Base-by-base conservation (phyloP, 129 eudicot genomes). In the Flaveria trinervia region DNA sequence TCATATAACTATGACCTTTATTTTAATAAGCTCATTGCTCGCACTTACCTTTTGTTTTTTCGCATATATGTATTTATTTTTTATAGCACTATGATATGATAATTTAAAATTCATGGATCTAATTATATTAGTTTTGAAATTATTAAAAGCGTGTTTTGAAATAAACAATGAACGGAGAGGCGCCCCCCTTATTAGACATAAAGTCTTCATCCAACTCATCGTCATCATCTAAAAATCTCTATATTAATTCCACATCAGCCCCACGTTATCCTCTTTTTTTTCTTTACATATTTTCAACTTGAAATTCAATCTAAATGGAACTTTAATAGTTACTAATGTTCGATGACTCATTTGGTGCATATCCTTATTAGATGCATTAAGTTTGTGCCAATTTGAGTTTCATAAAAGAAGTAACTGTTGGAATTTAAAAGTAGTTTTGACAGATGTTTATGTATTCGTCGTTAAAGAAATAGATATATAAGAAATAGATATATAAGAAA, bases 181-280 rank as follows among this genome's bases (percentile, higher is more conserved):
- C 74, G 60, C 60, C 39, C 60, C 61, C 7, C 44, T 70, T 70
- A 25, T 70, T 70, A 48, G 74, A 48, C 74, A 70, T 43, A 25
- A 49, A 28, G 22, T 49, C 45, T 44, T 48, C 9, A 48, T 70
- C 74, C 74, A 25, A 46, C 44, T 70, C 60, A 70, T 49, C 44
- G 44, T 22, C 26, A 18, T 26, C 16, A 70, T 49, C 73, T 49
- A 3, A 16, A 48, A 2, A 48, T 11, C 17, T 48, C 54, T 13
- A 48, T 9, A 3, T 48, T 48, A 48, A 11, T 12, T 13, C n/a
- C 52, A 11, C 51, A 9, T 11, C 51, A 46, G 0, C 48, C 72
- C 30, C 64, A 56, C 14, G 10, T 26, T 7, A 12, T 16, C 64
- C 17, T 7, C 23, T n/a, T 3, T 1, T 52, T 16, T 52, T 20